Conservation (phyloP, 1,284 basidiomycete species). For the Coriolopsis trogii region DNA sequence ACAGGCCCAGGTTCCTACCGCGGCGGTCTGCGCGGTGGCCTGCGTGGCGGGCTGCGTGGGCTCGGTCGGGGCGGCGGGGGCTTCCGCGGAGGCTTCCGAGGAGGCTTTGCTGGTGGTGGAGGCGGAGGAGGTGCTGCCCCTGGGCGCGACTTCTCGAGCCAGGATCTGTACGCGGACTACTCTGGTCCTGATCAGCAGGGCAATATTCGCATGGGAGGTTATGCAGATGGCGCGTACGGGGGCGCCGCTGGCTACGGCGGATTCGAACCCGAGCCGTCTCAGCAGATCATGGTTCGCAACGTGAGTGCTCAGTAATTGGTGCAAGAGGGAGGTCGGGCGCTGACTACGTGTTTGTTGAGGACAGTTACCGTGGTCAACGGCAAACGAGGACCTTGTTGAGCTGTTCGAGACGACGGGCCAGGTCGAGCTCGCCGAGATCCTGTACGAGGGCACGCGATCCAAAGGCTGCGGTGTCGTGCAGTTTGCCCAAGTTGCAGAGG, state of each 20-base stretch:
- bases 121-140: slow-evolving; percentile 55
- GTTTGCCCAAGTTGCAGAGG: slow-evolving; percentile 87
- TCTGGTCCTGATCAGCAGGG: slow-evolving; percentile 72
- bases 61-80: slow-evolving; percentile 43
- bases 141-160: slow-evolving; percentile 75
- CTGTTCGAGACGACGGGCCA: slow-evolving; percentile 97
- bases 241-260: slow-evolving; percentile 31
- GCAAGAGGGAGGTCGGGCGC: neutral
- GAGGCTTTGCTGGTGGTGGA: slow-evolving; percentile 59
- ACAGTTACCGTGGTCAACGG: slow-evolving; percentile 97
- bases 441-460: slow-evolving; percentile 88
- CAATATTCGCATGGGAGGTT: slow-evolving; percentile 53
- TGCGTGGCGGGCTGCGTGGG: slow-evolving; percentile 48
- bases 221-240: slow-evolving; percentile 39
- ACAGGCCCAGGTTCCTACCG: slow-evolving; percentile 68
- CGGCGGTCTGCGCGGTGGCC: slow-evolving; percentile 53
- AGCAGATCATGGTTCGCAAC: slow-evolving; percentile 98
- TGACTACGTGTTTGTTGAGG: slow-evolving; percentile 1
- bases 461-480: slow-evolving; percentile 96
- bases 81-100: slow-evolving; percentile 65
- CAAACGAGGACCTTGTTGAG: slow-evolving; percentile 98
- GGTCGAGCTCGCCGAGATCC: slow-evolving; percentile 92
- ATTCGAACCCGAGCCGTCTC: slow-evolving; percentile 77
- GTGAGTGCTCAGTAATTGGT: slow-evolving; percentile 49
- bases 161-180: slow-evolving; percentile 83